Conservation (phyloP, 768 basidiomycete species). For the Psilocybe azurescens region DNA sequence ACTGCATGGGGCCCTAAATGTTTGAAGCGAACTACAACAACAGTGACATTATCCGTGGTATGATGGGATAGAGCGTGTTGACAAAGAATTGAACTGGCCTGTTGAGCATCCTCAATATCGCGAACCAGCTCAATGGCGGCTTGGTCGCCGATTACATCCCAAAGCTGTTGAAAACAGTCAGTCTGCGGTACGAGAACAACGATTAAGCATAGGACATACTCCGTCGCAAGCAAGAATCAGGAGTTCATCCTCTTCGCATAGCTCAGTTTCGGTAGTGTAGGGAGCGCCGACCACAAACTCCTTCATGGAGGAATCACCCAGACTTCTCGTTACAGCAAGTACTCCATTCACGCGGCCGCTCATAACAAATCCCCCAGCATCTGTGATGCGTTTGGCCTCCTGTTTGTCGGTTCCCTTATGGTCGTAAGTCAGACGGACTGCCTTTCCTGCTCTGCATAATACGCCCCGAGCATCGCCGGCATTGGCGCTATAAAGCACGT, state of each 20-base stretch:
- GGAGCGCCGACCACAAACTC: conserved; percentile 98
- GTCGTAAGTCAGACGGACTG: conserved; percentile 94
- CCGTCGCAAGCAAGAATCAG: conserved; percentile 97
- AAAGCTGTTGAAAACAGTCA: conserved; percentile 61
- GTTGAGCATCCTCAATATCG: conserved; percentile 75
- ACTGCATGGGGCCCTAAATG: conserved; percentile 20
- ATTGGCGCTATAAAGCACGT: conserved; percentile 94
- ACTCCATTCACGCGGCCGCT: conserved; percentile 98
- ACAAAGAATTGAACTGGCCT: conserved; percentile 75
- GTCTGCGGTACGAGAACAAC: conserved; percentile 15
- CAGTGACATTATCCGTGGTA: conserved; percentile 95
- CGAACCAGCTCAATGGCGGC: conserved; percentile 86
- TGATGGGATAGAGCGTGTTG: conserved; percentile 87
- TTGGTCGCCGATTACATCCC: conserved; percentile 96
- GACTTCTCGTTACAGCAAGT: conserved; percentile 91
- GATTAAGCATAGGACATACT: conserved; percentile 53
- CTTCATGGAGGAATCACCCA: conserved; percentile 99
- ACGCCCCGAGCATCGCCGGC: conserved; percentile 97
- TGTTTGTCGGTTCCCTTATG: conserved; percentile 98
- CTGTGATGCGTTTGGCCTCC: conserved; percentile 96
- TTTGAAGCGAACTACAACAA: conserved; percentile 87
- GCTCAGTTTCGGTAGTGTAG: conserved; percentile 96
- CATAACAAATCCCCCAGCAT: conserved; percentile 98
- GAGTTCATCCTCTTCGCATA: conserved; percentile 93
- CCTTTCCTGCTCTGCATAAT: conserved; percentile 87